Evolutionary conservation across 2,329 filamentous ascomycete genomes (phyloP), one percentile per base, ranked within the genome.

Genomic region (Penicillium brasilianum): DNA sequence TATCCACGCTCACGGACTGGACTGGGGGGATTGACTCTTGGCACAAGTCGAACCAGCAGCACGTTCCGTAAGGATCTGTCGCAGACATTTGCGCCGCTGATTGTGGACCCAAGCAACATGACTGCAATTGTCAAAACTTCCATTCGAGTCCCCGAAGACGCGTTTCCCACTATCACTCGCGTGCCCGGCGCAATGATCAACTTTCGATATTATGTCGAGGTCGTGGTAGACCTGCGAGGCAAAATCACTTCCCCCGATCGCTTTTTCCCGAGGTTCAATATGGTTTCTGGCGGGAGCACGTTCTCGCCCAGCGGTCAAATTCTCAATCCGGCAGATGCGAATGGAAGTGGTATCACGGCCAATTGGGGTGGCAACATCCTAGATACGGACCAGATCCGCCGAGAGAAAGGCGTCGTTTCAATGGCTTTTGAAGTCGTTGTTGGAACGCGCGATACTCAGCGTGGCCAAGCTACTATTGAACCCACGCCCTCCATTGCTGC

Each of bases 11-110:
- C 93, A 2, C 88, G 90, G 62, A 96, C 93, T 0, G 93, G 93
- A 0, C 84, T 97, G 8, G 91, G 91, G 16, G 93, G 93, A 0
- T 81, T 98, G 30, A 96, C 93, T 1, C 83, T 98, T 43, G 92
- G 91, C 1, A 95, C 92, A 1, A 90, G 91, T 7, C 90, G 92
- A 39, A 93, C 93, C 2, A 94, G 88, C 73, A 95, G 93, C 75
- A 86, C 95, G n/a, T 98, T 97, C 74, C 90, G 95, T 57, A 98
- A 98, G 75, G 95, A 99, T 74, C 81, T 99, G 3, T 90, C 91
- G 4, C 95, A 99, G 75, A 89, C 90, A 1, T 92, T 96, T 59
- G 90, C 91, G 20, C 93, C 95, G 4, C 82, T 99, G 49, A 92
- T 97, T 57, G 89, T 98, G 57, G 90, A 98, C 71, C 94, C 93